These are phyloP conservation scores for Malus fusca DNA, from an alignment of 306 rosid genomes.

Conservation along the genomic window DNA sequence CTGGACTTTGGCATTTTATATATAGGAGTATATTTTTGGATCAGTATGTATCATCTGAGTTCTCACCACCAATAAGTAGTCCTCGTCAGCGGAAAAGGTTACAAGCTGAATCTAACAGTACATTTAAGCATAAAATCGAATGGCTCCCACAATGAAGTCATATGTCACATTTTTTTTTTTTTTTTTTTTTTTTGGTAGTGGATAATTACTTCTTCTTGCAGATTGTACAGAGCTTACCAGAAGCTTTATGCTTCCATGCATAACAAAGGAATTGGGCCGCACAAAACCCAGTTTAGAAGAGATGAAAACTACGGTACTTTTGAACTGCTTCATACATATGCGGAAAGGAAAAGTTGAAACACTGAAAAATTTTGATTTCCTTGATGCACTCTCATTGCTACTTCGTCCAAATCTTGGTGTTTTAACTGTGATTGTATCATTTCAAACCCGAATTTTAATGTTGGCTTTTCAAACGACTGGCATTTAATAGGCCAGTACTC, in stretches of 20 bases:
- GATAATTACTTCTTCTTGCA: constrained; percentile 38
- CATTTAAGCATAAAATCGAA: constrained; percentile 2
- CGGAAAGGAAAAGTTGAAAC: background rate
- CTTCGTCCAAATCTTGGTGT: background rate
- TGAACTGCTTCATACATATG: constrained; percentile 8
- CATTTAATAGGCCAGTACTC: background rate
- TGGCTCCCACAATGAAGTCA: background rate
- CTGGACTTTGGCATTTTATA: constrained; percentile 94
- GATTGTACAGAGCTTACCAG: constrained; percentile 82
- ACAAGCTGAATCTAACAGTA: background rate
- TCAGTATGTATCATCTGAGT: constrained; percentile 87
- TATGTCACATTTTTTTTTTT: background rate
- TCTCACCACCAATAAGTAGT: constrained; percentile 66
- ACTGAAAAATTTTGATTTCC: background rate
- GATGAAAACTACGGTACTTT: constrained; percentile 80
- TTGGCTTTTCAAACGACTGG: background rate
- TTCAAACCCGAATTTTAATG: background rate
- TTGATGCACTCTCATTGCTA: background rate
- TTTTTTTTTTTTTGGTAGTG: background rate
- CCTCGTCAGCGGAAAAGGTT: constrained; percentile 79
- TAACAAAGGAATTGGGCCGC: constrained; percentile 74
- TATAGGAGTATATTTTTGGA: constrained; percentile 88
- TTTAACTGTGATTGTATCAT: background rate
- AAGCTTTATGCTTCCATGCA: constrained; percentile 85
- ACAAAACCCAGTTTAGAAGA: constrained; percentile 90